Evolutionary conservation across 2,329 filamentous ascomycete species (phyloP).

Genomic region (Diaporthe velutina): DNA sequence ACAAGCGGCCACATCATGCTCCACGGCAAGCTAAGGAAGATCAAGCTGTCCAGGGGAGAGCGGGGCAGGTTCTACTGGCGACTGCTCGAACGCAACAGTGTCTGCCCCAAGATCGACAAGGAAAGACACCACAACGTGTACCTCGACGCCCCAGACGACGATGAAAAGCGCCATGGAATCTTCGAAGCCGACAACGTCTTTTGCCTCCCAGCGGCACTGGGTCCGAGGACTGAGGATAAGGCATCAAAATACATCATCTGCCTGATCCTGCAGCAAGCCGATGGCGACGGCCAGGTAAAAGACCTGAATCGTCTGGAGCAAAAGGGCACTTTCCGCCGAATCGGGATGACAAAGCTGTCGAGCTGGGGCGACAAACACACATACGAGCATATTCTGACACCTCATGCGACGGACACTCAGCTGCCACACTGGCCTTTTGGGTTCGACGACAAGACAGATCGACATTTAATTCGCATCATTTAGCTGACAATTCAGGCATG

Average conservation of each 20-base stretch:
- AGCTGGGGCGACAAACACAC: background rate
- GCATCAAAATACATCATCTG: conserved; percentile 27
- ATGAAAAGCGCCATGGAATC: background rate
- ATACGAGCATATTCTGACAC: background rate
- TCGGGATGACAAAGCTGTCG: conserved; percentile 29
- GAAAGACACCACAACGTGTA: conserved; percentile 20
- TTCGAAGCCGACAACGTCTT: background rate
- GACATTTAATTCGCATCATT: background rate
- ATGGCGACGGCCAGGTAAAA: background rate
- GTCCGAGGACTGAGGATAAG: background rate
- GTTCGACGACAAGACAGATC: background rate
- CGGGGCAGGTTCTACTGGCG: background rate
- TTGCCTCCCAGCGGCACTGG: conserved; percentile 11
- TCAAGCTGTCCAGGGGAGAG: background rate
- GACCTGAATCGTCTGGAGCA: background rate
- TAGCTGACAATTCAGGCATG: background rate
- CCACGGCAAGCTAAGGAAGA: background rate
- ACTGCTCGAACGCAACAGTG: background rate
- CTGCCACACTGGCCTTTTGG: background rate
- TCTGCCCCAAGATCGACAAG: background rate
- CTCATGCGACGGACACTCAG: background rate
- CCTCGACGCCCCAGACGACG: conserved; percentile 1
- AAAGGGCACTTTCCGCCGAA: background rate
- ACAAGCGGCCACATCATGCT: conserved; percentile 3
- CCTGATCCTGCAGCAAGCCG: conserved; percentile 8